Percentiles rank a stretch among this genome's conserved stretches.
phyloP scores from a whole-genome alignment of 208 protist species.

The Trypanosoma avium region DNA sequence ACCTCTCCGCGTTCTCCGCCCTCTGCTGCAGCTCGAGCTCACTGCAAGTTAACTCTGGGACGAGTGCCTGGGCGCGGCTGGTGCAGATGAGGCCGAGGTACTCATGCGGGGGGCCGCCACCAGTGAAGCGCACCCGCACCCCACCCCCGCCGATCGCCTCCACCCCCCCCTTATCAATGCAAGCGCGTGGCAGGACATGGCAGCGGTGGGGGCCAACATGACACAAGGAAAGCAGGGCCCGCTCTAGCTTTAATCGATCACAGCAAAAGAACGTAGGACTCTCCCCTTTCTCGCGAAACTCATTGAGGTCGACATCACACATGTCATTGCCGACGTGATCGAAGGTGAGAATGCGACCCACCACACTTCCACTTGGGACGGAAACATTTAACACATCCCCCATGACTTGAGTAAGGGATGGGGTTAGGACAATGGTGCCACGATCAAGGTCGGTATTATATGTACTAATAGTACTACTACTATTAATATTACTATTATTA shows the following conservation, averaged over 20 bases:
- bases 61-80: conserved; percentile 59
- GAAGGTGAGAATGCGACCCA: conserved; percentile 87
- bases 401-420: conserved; percentile 91
- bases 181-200: conserved; percentile 74
- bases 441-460: conserved; percentile 86
- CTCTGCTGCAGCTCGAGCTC: conserved; percentile 86
- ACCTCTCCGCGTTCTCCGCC: conserved; percentile 77
- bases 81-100: conserved; percentile 92
- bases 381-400: conserved; percentile 90
- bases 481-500: no score
- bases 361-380: conserved; percentile 87
- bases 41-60: conserved; percentile 81
- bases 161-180: conserved; percentile 75
- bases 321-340: conserved; percentile 93
- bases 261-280: conserved; percentile 94
- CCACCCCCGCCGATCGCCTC: conserved; percentile 79
- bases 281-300: conserved; percentile 91
- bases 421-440: conserved; percentile 87
- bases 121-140: conserved; percentile 84
- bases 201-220: conserved; percentile 81
- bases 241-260: conserved; percentile 84
- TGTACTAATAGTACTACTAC: no score
- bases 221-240: conserved; percentile 83
- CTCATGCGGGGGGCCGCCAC: conserved; percentile 71
- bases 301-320: conserved; percentile 91